Evolutionary conservation across 1,284 basidiomycete species (phyloP), one percentile per base, ranked within the genome.

Genomic region (Cutaneotrichosporon cutaneum): DNA sequence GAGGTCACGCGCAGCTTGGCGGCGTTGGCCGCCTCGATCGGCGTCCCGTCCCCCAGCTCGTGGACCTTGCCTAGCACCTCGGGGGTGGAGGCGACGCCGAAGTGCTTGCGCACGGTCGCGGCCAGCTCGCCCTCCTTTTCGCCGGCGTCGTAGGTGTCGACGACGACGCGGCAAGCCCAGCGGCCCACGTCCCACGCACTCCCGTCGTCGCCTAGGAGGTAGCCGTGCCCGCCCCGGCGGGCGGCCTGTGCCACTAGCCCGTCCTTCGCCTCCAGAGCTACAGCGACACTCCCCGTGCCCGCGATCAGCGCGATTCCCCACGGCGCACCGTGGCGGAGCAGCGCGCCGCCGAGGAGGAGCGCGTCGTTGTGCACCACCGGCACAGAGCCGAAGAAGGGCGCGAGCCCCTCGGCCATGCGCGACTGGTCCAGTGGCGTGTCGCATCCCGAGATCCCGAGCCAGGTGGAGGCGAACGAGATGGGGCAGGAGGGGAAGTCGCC

Each of bases 301-400:
- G 72, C 72, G 18, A 76, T 73, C 9, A 76, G 70, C 11, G 71
- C 71, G n/a, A 76, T 56, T 0, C 74, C 74, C 74, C 74, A 76
- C 5, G 65, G 67, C 11, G 54, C 63, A 11, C 63, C 48, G 54
- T 67, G 57, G 1, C 60, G 63, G 14, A 76, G 60, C 22, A 76
- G 63, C 9, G 70, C 65, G 1, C 72, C 73, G 27, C 72, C 72
- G 6, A 76, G 68, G 2, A 76, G 66, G 26, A 73, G 68, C 3
- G 71, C 72, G 57, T 76, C 74, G 58, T 76, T 76, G 50, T 71
- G 54, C 14, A 72, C 65, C 16, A 14, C 16, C 18, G 61, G 54
- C 22, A n/a, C 45, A 24, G 21, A 54, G 36, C 45, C 50, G 56
- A 76, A 75, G 69, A 70, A 75, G 1, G 68, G 64, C 3, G 53